Percentiles rank a stretch among this genome's conserved stretches.
phyloP scores from a whole-genome alignment of 257 asterid genomes.

The Henckelia pumila region DNA sequence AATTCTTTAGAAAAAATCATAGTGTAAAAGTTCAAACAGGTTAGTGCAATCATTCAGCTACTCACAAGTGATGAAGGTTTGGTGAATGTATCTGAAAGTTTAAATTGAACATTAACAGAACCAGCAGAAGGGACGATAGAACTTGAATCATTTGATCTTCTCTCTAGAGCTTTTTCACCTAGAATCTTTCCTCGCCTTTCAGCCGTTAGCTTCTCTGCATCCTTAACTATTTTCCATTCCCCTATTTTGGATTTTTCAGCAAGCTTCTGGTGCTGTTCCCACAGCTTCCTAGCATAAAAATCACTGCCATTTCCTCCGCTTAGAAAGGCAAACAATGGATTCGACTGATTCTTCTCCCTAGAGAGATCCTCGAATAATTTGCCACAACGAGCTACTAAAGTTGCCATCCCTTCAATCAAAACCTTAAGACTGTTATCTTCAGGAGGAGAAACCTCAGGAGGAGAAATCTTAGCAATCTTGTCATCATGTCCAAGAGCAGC shows the following conservation, averaged over 20 bases:
- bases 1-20: neutral
- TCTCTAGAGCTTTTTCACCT: slow-evolving; percentile 86
- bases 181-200: slow-evolving; percentile 81
- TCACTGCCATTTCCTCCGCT: slow-evolving; percentile 79
- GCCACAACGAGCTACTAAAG: slow-evolving; percentile 92
- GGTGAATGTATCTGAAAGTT: slow-evolving; percentile 86
- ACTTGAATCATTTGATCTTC: slow-evolving; percentile 51
- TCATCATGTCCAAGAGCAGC: slow-evolving; percentile 48
- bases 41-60: slow-evolving; percentile 20
- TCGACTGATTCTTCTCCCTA: slow-evolving; percentile 76
- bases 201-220: slow-evolving; percentile 71
- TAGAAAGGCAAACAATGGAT: slow-evolving; percentile 79
- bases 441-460: slow-evolving; percentile 74
- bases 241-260: slow-evolving; percentile 46
- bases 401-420: slow-evolving; percentile 92
- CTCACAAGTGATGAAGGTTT: slow-evolving; percentile 72
- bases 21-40: slow-evolving; percentile 8
- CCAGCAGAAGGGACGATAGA: slow-evolving; percentile 50
- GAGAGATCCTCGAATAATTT: slow-evolving; percentile 89
- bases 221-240: slow-evolving; percentile 42
- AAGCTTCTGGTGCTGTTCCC: slow-evolving; percentile 87
- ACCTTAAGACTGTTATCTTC: slow-evolving; percentile 74
- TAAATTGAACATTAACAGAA: slow-evolving; percentile 56
- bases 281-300: slow-evolving; percentile 75
- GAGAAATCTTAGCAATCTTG: slow-evolving; percentile 47